Conservation (phyloP, 1,284 basidiomycete genomes). For the Hypsizygus ulmarius region DNA sequence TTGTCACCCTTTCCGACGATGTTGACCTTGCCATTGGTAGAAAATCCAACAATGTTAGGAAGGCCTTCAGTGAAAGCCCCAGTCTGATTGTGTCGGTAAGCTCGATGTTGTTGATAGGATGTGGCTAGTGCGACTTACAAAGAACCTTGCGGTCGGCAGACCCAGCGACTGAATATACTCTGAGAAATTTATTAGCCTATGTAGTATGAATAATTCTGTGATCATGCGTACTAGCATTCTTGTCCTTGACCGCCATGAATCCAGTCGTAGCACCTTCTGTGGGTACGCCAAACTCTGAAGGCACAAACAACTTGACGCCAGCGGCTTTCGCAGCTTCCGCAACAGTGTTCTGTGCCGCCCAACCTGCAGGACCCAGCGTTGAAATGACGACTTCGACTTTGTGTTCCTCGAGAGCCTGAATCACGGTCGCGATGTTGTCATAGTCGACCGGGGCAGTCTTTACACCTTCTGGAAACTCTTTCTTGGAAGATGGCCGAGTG, state of each 20-base stretch:
- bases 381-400: constrained; percentile 12
- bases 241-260: constrained; percentile 8
- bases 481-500: constrained; percentile 5
- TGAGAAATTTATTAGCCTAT: neutral
- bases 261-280: constrained; percentile 4
- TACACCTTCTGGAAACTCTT: constrained; percentile 9
- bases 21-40: constrained; percentile 12
- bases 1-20: constrained; percentile 6
- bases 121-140: constrained; percentile 1
- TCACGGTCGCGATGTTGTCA: constrained; percentile 9
- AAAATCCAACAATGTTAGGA: constrained; percentile 10
- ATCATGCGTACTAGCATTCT: constrained; percentile 10
- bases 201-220: neutral
- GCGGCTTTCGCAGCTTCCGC: constrained; percentile 15
- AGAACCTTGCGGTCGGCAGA: constrained; percentile 11
- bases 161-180: constrained; percentile 16
- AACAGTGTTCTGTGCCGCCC: constrained; percentile 8
- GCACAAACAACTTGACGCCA: constrained; percentile 15
- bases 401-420: constrained; percentile 7
- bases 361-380: constrained; percentile 7
- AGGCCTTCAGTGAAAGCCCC: constrained; percentile 12
- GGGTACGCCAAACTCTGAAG: constrained; percentile 14
- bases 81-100: neutral
- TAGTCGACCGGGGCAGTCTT: constrained; percentile 3
- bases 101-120: neutral